Evolutionary conservation across 2,329 filamentous ascomycete genomes (phyloP).

Genomic region (Albophoma yamanashiensis): DNA sequence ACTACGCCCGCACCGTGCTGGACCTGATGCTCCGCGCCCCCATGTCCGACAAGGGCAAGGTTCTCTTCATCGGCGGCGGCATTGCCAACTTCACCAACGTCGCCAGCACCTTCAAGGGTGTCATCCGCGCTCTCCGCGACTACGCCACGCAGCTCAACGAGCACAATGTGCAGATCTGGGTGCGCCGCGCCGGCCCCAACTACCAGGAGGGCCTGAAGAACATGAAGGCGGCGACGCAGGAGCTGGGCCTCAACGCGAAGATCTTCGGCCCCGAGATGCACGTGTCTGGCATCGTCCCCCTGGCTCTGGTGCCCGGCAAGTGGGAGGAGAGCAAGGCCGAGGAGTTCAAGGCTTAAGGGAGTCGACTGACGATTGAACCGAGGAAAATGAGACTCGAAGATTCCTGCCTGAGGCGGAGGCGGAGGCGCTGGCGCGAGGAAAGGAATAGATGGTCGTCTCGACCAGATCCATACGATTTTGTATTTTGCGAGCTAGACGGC

Average conservation of each 20-base stretch:
- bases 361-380: neutral
- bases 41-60: slow-evolving; percentile 79
- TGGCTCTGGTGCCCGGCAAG: slow-evolving; percentile 64
- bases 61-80: slow-evolving; percentile 98
- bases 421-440: neutral
- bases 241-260: slow-evolving; percentile 68
- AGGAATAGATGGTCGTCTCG: slow-evolving; percentile 9
- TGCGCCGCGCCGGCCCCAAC: slow-evolving; percentile 78
- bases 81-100: slow-evolving; percentile 99
- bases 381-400: neutral
- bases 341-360: slow-evolving; percentile 47
- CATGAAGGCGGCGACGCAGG: slow-evolving; percentile 93
- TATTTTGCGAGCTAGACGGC: slow-evolving; percentile 24
- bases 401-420: neutral
- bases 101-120: slow-evolving; percentile 98
- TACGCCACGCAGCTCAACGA: slow-evolving; percentile 76
- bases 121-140: slow-evolving; percentile 91
- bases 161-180: slow-evolving; percentile 98
- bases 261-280: slow-evolving; percentile 76
- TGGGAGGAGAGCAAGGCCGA: slow-evolving; percentile 50
- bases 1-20: slow-evolving; percentile 94
- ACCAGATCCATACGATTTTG: slow-evolving; percentile 15
- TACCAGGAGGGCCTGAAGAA: slow-evolving; percentile 99
- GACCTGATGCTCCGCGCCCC: slow-evolving; percentile 96
- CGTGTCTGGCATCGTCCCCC: slow-evolving; percentile 90